Conservation (phyloP, 2,329 filamentous ascomycete species). For the Cladorrhinum sp. region DNA sequence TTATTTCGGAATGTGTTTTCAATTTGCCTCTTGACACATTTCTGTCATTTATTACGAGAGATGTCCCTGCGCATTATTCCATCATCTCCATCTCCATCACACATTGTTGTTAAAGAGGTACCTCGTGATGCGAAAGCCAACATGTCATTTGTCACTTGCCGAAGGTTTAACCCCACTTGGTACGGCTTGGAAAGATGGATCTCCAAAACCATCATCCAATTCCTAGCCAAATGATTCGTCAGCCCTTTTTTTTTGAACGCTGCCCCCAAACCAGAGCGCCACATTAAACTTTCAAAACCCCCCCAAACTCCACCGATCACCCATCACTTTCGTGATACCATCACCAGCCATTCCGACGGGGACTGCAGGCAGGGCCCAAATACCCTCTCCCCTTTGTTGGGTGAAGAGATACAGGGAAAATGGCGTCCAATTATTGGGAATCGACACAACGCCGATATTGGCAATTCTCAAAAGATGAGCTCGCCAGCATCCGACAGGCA, state of each 20-base stretch:
- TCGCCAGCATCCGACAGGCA: conserved; percentile 70
- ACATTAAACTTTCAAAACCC: background rate
- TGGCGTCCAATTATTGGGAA: conserved; percentile 97
- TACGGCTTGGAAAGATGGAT: background rate
- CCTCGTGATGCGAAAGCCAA: conserved; percentile 6
- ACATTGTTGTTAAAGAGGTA: conserved; percentile 5
- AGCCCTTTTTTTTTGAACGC: background rate
- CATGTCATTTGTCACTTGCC: conserved; percentile 6
- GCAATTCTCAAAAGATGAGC: conserved; percentile 81
- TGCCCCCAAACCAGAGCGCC: background rate
- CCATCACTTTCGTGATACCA: background rate
- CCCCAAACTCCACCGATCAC: background rate
- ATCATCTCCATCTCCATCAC: background rate
- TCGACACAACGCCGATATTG: conserved; percentile 88
- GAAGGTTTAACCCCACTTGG: background rate
- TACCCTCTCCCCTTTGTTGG: background rate
- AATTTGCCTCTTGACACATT: background rate
- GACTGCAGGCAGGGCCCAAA: background rate
- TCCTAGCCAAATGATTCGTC: conserved; percentile 12
- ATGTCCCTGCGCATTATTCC: background rate
- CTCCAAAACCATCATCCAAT: conserved; percentile 5
- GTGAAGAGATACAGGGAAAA: conserved; percentile 36
- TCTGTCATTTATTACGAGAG: background rate
- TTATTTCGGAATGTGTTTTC: background rate
- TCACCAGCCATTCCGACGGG: background rate